phyloP scores from a whole-genome alignment of 1,139 yeast species.

The Taphrina deformans region DNA sequence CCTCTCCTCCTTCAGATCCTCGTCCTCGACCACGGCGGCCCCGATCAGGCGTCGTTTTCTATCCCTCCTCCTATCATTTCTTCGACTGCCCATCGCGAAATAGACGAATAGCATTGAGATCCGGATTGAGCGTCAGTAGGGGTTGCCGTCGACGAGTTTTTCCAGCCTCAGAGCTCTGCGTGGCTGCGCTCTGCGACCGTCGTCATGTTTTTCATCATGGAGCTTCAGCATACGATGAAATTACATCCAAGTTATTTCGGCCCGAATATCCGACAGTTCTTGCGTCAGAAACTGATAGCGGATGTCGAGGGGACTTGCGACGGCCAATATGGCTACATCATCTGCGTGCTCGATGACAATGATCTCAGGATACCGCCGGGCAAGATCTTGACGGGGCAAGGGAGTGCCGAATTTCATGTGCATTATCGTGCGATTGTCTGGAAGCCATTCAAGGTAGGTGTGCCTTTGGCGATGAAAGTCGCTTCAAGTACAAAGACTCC shows the following conservation, averaged over 20 bases:
- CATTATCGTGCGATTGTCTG: constrained; percentile 95
- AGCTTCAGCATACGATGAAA: constrained; percentile 83
- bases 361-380: constrained; percentile 95
- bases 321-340: constrained; percentile 96
- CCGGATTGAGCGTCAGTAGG: neutral
- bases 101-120: neutral
- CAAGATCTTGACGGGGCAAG: constrained; percentile 80
- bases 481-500: neutral
- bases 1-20: neutral
- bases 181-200: neutral
- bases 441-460: constrained; percentile 80
- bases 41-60: neutral
- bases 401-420: constrained; percentile 95
- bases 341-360: constrained; percentile 93
- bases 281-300: constrained; percentile 81
- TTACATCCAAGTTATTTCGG: constrained; percentile 97
- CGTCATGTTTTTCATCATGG: constrained; percentile 52
- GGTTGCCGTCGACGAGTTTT: neutral
- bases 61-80: neutral
- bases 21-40: neutral
- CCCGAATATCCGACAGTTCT: constrained; percentile 92
- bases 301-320: constrained; percentile 99
- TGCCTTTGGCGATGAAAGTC: neutral
- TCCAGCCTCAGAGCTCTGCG: neutral
- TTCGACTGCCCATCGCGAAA: neutral